phyloP scores from a whole-genome alignment of 163 green algal species.

The Scenedesmus sp. region DNA sequence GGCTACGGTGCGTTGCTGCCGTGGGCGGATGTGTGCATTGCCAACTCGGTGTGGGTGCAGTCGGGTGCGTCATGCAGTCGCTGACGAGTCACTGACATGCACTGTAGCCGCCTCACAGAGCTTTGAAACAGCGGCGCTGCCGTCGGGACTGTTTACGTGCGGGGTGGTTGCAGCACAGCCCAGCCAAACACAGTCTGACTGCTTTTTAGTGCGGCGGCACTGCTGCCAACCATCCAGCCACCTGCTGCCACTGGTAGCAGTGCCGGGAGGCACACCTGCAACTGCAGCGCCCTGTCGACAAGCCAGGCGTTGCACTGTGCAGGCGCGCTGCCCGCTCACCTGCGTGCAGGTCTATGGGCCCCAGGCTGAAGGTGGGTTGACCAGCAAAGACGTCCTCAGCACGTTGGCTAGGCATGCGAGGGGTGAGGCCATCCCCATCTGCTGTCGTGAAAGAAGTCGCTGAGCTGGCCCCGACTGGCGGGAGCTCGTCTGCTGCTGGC shows the following conservation, averaged over 20 bases:
- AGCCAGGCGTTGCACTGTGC: background rate
- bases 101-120: constrained; percentile 26
- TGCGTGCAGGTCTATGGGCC: constrained; percentile 21
- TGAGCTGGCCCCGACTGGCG: background rate
- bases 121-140: too few species aligned
- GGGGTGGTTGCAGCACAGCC: too few species aligned
- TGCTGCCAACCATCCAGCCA: background rate
- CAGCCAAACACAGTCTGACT: too few species aligned
- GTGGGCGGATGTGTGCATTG: background rate
- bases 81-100: too few species aligned
- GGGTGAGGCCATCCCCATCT: background rate
- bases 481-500: constrained; percentile 1
- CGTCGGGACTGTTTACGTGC: too few species aligned
- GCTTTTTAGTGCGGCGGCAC: background rate
- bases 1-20: too few species aligned
- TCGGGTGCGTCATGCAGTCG: too few species aligned
- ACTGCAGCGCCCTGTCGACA: background rate
- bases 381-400: constrained; percentile 4
- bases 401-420: background rate
- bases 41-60: background rate
- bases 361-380: constrained; percentile 25
- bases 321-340: background rate
- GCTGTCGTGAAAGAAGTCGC: constrained; percentile 10
- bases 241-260: background rate
- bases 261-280: background rate